Evolutionary conservation across 345 rosid genomes (phyloP), one percentile per base, ranked within the genome.

Genomic region (Isatis tinctoria): DNA sequence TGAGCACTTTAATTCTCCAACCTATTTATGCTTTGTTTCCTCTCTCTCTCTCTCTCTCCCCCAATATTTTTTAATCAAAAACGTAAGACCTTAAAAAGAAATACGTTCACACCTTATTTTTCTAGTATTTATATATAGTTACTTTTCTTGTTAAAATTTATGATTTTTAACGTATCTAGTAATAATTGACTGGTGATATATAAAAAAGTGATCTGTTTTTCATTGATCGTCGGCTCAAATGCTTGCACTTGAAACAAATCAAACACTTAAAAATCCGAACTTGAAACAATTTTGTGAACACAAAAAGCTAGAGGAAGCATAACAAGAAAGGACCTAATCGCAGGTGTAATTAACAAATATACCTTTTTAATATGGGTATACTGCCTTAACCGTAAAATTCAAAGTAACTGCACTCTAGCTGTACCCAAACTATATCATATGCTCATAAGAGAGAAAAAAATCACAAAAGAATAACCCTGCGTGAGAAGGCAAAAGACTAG

Each of bases 391-490:
- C 65, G 65, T 36, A 63, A 63, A 44, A 28, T 32, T 75, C 33
- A 26, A 52, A 69, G 65, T 43, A 39, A 67, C 26, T 67, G 73
- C 52, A 74, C 43, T 67, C 43, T 35, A 67, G 74, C 63, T 69
- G 56, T 51, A 52, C 39, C 41, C 65, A 35, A 33, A 26, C n/a
- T n/a, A 32, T 63, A 54, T 28, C 60, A 18, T 41, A 52, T 24
- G 70, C 70, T 75, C 58, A 53, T 11, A 61, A 61, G 30, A 76
- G 44, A 6, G 43, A 39, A 39, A 74, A 44, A 49, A 30, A n/a
- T 41, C 47, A 53, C 16, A 33, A 76, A 62, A 69, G 27, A 69
- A 62, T 69, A 69, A 70, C 70, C 44, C 54, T 76, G 70, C 59
- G 48, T 69, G 59, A 48, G 66, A 57, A 35, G 60, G 60, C 37